A percentile compares a stretch with the other conserved stretches of the same genome.
These are phyloP conservation scores for Oryza longistaminata DNA, from an alignment of 176 grass and related monocot species.

Conservation along the genomic window DNA sequence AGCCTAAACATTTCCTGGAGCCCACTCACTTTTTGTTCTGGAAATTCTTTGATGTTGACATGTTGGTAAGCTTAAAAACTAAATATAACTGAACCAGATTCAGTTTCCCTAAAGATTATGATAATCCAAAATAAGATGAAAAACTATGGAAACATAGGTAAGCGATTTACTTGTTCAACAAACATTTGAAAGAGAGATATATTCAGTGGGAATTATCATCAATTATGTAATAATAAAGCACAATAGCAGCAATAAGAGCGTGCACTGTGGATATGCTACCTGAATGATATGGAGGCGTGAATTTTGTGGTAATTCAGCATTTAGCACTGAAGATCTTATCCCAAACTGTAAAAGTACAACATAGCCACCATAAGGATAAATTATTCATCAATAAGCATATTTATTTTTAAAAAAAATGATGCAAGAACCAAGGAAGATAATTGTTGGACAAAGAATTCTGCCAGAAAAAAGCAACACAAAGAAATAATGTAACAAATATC, in stretches of 20 bases:
- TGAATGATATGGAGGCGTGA: conserved; percentile 95
- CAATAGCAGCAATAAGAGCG: not conserved
- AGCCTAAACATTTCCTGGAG: not conserved
- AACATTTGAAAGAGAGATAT: not conserved
- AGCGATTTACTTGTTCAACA: not conserved
- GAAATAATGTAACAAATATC: not conserved
- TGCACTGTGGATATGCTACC: conserved; percentile 41
- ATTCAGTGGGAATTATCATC: not conserved
- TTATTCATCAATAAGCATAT: conserved; percentile 3
- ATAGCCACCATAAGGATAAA: conserved; percentile 2
- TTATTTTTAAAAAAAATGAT: conserved; percentile 11
- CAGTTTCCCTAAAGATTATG: not conserved
- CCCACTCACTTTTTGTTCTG: not conserved
- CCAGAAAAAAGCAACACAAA: not conserved
- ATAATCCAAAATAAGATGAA: not conserved
- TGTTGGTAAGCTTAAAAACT: not conserved
- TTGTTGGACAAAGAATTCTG: conserved; percentile 1
- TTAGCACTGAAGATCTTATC: conserved; percentile 88
- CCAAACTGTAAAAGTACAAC: conserved; percentile 59
- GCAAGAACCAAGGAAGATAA: conserved; percentile 18
- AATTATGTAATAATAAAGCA: conserved; percentile 20
- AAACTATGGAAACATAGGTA: conserved; percentile 2
- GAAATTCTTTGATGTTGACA: not conserved
- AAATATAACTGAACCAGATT: not conserved
- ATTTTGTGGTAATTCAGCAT: conserved; percentile 98